Evolutionary conservation across 1,284 basidiomycete genomes (phyloP).

Genomic region (Wallemia mellicola): DNA sequence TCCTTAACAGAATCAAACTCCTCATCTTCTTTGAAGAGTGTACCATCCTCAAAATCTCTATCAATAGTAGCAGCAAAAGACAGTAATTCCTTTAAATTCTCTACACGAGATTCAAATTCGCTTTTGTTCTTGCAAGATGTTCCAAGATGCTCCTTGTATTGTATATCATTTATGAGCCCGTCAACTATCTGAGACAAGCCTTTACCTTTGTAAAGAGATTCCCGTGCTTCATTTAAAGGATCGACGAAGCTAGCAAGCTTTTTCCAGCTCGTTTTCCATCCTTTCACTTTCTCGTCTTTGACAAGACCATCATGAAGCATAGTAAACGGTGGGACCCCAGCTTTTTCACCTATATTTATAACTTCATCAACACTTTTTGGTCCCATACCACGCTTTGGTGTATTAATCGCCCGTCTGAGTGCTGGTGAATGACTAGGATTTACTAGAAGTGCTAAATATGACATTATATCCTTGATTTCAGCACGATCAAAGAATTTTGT

Average conservation of each 20-base stretch:
- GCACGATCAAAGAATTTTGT: conserved; percentile 59
- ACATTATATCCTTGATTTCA: conserved; percentile 54
- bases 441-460: conserved; percentile 38
- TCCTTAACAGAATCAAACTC: conserved; percentile 5
- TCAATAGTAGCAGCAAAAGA: neutral
- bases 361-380: conserved; percentile 44
- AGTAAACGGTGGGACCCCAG: conserved; percentile 25
- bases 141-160: conserved; percentile 38
- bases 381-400: conserved; percentile 45
- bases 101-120: conserved; percentile 48
- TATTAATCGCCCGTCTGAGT: conserved; percentile 44
- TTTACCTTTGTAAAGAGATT: neutral
- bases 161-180: conserved; percentile 26
- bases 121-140: conserved; percentile 23
- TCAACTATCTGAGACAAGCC: conserved; percentile 26
- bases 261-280: conserved; percentile 21
- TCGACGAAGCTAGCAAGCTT: neutral
- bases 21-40: neutral
- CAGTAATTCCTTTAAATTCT: conserved; percentile 55
- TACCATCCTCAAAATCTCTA: neutral
- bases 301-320: conserved; percentile 30
- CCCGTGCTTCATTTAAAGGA: neutral
- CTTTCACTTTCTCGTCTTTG: conserved; percentile 24
- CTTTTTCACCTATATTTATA: conserved; percentile 23
- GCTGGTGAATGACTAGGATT: conserved; percentile 50